Evolutionary conservation across 305 asterid genomes (phyloP).

Genomic region (Plantago rigida): DNA sequence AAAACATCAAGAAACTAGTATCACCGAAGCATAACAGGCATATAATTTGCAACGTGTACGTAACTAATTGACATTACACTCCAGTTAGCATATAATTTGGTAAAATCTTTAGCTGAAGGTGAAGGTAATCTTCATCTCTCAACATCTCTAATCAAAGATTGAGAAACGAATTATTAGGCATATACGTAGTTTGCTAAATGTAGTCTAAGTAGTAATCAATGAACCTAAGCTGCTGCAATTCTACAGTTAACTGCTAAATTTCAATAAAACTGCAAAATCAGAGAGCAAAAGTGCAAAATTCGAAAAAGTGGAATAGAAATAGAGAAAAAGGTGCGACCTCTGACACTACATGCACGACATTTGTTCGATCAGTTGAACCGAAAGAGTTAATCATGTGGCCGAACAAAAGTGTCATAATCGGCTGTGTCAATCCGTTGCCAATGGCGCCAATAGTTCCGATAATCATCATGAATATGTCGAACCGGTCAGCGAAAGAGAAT

Average conservation of each 20-base stretch:
- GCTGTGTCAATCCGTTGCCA: conserved; percentile 51
- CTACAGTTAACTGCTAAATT: neutral
- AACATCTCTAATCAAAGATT: too few species aligned
- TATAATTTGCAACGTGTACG: too few species aligned
- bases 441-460: conserved; percentile 42
- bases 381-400: conserved; percentile 52
- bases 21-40: too few species aligned
- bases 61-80: too few species aligned
- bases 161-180: too few species aligned
- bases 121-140: too few species aligned
- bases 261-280: too few species aligned
- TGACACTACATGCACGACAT: conserved; percentile 42
- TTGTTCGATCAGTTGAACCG: conserved; percentile 24
- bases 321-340: conserved; percentile 31
- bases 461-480: conserved; percentile 34
- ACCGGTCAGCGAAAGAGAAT: conserved; percentile 43
- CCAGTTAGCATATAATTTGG: too few species aligned
- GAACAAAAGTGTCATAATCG: conserved; percentile 50
- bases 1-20: too few species aligned
- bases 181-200: too few species aligned
- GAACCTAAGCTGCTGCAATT: neutral
- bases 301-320: neutral
- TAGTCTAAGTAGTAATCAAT: too few species aligned
- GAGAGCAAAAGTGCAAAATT: neutral
- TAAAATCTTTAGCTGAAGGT: too few species aligned